Base-by-base conservation (phyloP, 2,329 filamentous ascomycete species). In the Xylaria sp. region DNA sequence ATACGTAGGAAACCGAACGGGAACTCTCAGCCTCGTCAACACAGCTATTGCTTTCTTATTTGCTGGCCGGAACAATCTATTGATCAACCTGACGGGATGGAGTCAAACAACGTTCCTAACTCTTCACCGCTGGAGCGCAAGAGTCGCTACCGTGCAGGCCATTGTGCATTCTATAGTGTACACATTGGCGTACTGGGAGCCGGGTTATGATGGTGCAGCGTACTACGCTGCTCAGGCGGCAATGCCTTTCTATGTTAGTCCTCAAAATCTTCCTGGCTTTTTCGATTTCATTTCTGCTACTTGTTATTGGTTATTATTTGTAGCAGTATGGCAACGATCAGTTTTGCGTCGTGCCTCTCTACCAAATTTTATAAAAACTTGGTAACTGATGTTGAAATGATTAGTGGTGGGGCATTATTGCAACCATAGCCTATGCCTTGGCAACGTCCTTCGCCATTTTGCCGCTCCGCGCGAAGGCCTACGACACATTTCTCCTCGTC, bases 1-100 rank as follows among this genome's bases (percentile, higher is more conserved):
- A 31, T 72, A 72, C 4, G 62, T 78, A 14, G 72, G 74, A 33
- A 72, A 72, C 25, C 76, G n/a, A 68, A 75, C 66, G 63, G 71
- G 68, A 1, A 61, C 54, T 3, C 57, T 73, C 1, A 69, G 69
- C 21, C 65, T 74, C 11, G 72, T 71, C 35, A 75, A 75, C 25
- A 42, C 72, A 17, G 60, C 67, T 21, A 65, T 74, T 1, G 65
- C 72, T 5, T 62, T 73, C 53, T 53, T 75, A 4, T 75, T 73
- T 49, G 66, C 71, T 0, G 67, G 72, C 2, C 67, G 73, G 12
- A 74, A 74, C 53, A 74, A 72, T 38, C 31, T 73, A 2, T 65
- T 75, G 8, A 57, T 75, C 23, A 65, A 55, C 2, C 45, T 73
- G 3, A 75, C 72, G 1, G 64, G 69, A 31, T 75, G 73, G 73